phyloP scores from a whole-genome alignment of 139 green algal genomes.

The Coelastrella sp. region DNA sequence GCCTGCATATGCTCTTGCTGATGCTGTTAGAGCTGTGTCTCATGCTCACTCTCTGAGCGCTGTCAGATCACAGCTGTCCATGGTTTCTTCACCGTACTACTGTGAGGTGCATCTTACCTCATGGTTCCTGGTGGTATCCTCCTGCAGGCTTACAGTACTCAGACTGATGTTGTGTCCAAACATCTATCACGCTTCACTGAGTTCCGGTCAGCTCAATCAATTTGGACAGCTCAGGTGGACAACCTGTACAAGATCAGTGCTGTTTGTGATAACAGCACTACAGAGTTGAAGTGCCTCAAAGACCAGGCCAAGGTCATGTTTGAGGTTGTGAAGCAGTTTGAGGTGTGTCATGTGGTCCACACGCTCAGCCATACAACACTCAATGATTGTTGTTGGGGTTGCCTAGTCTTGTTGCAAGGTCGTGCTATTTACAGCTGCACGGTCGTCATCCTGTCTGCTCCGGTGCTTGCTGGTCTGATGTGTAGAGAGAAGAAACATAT shows the following conservation, averaged over 20 bases:
- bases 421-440: too few relatives aligned
- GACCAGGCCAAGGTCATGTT: background rate
- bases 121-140: too few relatives aligned
- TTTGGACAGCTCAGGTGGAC: background rate
- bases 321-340: background rate
- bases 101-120: too few relatives aligned
- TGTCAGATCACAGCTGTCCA: too few relatives aligned
- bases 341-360: background rate
- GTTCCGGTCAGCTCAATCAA: constrained; percentile 1
- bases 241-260: background rate
- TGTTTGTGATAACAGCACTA: background rate
- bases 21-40: too few relatives aligned
- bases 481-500: background rate
- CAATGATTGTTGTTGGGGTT: too few relatives aligned
- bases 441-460: too few relatives aligned
- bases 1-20: too few relatives aligned
- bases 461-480: background rate
- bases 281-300: background rate
- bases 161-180: background rate
- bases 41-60: too few relatives aligned
- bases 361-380: too few relatives aligned
- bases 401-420: too few relatives aligned
- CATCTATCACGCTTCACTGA: background rate
- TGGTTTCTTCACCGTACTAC: too few relatives aligned
- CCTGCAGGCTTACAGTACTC: background rate